Base-by-base conservation (phyloP, 352 stramenopile species). In the Pythium sukuiense region DNA sequence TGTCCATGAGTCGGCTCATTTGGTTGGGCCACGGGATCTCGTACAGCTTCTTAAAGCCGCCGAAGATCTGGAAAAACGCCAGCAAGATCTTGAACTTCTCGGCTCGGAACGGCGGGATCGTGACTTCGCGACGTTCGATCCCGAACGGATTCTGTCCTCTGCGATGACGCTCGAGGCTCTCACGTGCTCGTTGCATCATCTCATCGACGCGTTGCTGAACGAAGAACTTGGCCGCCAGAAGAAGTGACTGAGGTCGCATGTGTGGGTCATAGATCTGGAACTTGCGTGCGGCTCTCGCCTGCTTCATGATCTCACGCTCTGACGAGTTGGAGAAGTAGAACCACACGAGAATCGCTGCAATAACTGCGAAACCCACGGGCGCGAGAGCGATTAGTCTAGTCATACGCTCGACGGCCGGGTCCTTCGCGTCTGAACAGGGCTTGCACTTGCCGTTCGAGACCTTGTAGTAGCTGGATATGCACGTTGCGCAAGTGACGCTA, bases 51-150 rank as follows among this genome's bases (percentile, higher is more conserved):
- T 92, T 90, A 60, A 90, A 89, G 46, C 81, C 78, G 2, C 81
- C 80, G 50, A 92, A 81, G 35, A 92, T 75, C 63, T 92, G 84
- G 61, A 92, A 90, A 62, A 90, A 92, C 11, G 75, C 80, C 13
- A 92, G 61, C 63, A 92, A 57, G 37, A 92, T 92, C 70, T 92
- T 92, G 54, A 92, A 84, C 56, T 92, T 92, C 32, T 92, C 84
- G 3, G 81, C 70, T 9, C 79, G 74, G 39, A 84, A 80, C 12
- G 66, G 24, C 16, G 79, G 71, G 6, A 72, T 63, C 24, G 67
- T 41, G 6, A 71, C 59, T 9, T 20, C 6, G 3, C 55, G 56
- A 1, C 65, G 80, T 7, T 66, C 55, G 30, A 90, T 89, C 0
- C 69, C 46, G 50, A 92, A 92, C 26, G 85, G 56, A 18, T 41